phyloP scores from a whole-genome alignment of 73 alveolate species.

The Tetrahymena thermophila region DNA sequence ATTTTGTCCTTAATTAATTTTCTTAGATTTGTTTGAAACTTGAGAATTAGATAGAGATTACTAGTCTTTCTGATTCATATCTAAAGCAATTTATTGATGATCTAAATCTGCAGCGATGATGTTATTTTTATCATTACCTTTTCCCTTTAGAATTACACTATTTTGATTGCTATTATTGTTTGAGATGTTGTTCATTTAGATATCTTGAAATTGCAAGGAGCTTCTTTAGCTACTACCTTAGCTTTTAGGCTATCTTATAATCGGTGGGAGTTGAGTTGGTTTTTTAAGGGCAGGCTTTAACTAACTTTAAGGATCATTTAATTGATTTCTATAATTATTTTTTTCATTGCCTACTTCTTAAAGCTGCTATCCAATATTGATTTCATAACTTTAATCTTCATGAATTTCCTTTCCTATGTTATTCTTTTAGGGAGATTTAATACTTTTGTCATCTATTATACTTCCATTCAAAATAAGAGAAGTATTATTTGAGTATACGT shows the following conservation, averaged over 20 bases:
- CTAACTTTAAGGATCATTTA: not conserved
- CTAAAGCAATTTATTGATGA: not conserved
- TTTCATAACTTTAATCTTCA: not conserved
- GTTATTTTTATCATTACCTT: not conserved
- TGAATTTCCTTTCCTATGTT: not conserved
- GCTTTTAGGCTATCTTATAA: not conserved
- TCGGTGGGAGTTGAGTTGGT: not conserved
- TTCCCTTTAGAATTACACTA: not conserved
- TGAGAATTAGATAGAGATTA: not conserved
- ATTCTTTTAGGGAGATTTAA: not conserved
- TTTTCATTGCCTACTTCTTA: not conserved
- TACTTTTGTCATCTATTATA: not conserved
- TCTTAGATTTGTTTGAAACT: not conserved
- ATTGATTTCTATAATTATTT: not conserved
- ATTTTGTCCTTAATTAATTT: not conserved
- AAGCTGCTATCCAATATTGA: not conserved
- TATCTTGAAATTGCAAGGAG: not conserved
- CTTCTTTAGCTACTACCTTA: not conserved
- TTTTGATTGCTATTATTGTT: not conserved
- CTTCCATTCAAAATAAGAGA: conserved; percentile 1
- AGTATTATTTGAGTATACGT: not conserved
- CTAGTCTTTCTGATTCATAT: not conserved
- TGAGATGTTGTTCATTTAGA: not conserved
- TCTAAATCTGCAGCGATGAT: not conserved
- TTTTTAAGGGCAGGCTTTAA: not conserved